Evolutionary conservation across 2,329 filamentous ascomycete species (phyloP).

Genomic region (Hypoxylon sp.): DNA sequence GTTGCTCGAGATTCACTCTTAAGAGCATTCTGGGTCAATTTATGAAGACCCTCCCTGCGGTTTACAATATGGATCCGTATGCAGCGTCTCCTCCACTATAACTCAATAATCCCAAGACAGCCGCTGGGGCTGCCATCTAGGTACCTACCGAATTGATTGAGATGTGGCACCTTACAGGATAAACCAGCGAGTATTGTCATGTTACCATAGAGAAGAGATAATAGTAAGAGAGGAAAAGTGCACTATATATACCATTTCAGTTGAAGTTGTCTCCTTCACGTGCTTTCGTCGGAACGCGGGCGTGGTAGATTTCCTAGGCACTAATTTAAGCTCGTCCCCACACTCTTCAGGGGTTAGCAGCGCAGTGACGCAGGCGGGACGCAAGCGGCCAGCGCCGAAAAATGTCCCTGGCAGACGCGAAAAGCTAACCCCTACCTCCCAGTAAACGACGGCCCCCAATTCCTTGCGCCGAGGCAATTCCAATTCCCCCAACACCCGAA

Average conservation of each 20-base stretch:
- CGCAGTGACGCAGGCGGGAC: conserved; percentile 32
- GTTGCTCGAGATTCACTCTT: no score
- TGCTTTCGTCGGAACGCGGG: conserved; percentile 24
- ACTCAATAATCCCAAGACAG: not conserved
- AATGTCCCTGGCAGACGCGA: conserved; percentile 10
- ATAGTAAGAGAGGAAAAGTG: not conserved
- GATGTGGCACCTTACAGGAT: not conserved
- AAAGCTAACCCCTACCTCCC: conserved; percentile 10
- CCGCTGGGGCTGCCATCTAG: no score
- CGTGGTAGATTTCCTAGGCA: conserved; percentile 5
- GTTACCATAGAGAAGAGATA: not conserved
- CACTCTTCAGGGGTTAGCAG: conserved; percentile 24
- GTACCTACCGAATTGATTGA: no score
- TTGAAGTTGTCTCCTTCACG: conserved; percentile 33
- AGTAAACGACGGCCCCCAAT: conserved; percentile 19
- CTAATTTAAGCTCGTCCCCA: conserved; percentile 35
- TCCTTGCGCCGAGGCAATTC: conserved; percentile 43
- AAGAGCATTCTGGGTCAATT: not conserved
- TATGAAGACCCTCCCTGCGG: not conserved
- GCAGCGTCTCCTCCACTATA: not conserved
- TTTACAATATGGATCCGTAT: conserved; percentile 1
- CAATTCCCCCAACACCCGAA: conserved; percentile 30
- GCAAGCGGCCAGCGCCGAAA: conserved; percentile 29
- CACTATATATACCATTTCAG: conserved; percentile 3
- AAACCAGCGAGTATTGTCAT: not conserved